Evolutionary conservation across 805 yeast species (phyloP).

Genomic region (Candida sithepensis): DNA sequence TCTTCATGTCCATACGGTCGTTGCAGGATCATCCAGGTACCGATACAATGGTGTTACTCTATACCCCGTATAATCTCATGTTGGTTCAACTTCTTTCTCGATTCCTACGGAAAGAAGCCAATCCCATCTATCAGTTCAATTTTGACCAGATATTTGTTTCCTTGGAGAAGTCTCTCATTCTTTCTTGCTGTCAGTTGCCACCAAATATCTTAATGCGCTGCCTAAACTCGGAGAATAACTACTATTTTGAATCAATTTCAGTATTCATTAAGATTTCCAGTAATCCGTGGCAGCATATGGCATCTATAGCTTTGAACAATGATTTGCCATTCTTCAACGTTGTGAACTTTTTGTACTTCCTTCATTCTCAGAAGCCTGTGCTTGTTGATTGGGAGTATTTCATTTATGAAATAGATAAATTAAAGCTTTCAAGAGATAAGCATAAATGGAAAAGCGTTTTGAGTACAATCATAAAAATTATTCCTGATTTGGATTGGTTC

Average conservation of each 20-base stretch:
- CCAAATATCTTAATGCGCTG: conserved; percentile 12
- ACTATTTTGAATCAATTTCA: conserved; percentile 20
- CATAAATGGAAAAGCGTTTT: conserved; percentile 16
- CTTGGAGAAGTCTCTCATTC: conserved; percentile 14
- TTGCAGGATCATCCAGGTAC: conserved; percentile 7
- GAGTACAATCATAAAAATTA: conserved; percentile 17
- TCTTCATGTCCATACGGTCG: conserved; percentile 10
- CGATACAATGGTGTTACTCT: conserved; percentile 10
- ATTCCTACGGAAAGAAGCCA: conserved; percentile 8
- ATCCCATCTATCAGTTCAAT: conserved; percentile 1
- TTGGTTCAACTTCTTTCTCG: conserved; percentile 17
- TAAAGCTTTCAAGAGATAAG: conserved; percentile 3
- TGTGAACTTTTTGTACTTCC: conserved; percentile 22
- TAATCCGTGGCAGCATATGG: conserved; percentile 28
- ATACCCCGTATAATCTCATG: conserved; percentile 23
- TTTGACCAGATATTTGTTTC: conserved; percentile 1
- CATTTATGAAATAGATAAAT: conserved; percentile 16
- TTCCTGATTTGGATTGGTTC: conserved; percentile 25
- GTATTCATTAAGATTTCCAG: conserved; percentile 17
- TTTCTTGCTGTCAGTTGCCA: conserved; percentile 17
- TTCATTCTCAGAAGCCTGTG: conserved; percentile 21
- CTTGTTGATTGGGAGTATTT: conserved; percentile 31
- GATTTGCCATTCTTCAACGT: conserved; percentile 17
- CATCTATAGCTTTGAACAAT: conserved; percentile 7
- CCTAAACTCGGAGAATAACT: conserved; percentile 9